Evolutionary conservation across 768 basidiomycete genomes (phyloP).

Genomic region (Dacryopinax spathularia): DNA sequence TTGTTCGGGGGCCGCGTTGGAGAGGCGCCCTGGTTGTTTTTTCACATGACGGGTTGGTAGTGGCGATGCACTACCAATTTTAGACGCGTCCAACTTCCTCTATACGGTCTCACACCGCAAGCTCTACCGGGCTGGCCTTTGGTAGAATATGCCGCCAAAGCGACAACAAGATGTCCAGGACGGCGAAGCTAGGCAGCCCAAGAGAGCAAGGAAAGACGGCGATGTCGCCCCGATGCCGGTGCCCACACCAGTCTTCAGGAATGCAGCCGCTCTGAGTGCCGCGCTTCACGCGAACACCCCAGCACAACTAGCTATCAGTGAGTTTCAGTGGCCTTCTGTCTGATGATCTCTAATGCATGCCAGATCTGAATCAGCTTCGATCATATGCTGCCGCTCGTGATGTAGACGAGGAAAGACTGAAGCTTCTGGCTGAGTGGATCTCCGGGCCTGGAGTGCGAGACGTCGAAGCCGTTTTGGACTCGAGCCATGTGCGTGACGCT

Average conservation of each 20-base stretch:
- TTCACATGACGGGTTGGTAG: background rate
- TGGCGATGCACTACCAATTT: slow-evolving; percentile 3
- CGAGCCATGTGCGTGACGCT: background rate
- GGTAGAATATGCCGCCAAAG: background rate
- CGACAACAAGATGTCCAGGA: background rate
- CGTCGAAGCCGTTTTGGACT: background rate
- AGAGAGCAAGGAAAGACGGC: background rate
- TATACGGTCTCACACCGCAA: background rate
- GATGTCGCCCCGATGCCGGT: background rate
- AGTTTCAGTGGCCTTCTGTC: background rate
- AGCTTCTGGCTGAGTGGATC: background rate
- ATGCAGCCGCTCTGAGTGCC: background rate
- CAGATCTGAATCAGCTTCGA: background rate
- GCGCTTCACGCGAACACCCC: background rate
- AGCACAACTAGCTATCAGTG: background rate
- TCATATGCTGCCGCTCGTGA: background rate
- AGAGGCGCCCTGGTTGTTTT: background rate
- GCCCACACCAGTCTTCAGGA: background rate
- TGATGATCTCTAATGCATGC: background rate
- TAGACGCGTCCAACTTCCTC: background rate
- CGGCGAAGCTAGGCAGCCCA: background rate
- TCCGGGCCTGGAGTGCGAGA: background rate
- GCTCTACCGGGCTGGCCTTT: background rate
- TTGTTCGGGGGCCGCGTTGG: too few relatives aligned
- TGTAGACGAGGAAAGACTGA: background rate